phyloP scores from a whole-genome alignment of 2,329 filamentous ascomycete genomes.

The Calonectria multiphialidica region DNA sequence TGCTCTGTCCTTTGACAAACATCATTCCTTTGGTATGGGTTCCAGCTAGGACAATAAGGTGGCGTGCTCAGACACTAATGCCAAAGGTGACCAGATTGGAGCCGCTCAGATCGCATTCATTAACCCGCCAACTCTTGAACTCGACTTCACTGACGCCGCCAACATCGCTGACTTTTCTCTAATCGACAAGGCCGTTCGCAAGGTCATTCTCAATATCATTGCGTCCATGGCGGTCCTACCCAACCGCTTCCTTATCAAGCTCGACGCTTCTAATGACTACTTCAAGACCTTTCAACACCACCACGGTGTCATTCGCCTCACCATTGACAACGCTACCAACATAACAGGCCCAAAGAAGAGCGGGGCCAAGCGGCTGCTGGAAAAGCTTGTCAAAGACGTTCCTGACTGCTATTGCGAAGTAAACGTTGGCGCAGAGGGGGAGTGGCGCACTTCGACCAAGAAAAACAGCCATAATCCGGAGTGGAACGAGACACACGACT shows the following conservation, averaged over 20 bases:
- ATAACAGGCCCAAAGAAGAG: constrained; percentile 40
- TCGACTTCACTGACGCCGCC: constrained; percentile 42
- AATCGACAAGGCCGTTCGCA: constrained; percentile 39
- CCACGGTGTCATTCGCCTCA: constrained; percentile 40
- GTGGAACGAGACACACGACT: constrained; percentile 44
- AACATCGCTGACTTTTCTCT: constrained; percentile 40
- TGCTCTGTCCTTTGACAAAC: constrained; percentile 40
- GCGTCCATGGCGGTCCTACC: constrained; percentile 42
- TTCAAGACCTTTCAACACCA: constrained; percentile 44
- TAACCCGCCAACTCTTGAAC: constrained; percentile 39
- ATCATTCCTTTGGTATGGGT: constrained; percentile 37
- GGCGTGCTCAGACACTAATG: neutral
- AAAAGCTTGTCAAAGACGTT: constrained; percentile 41
- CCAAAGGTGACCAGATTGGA: constrained; percentile 30
- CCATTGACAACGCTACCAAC: constrained; percentile 34
- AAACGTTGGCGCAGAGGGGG: constrained; percentile 37
- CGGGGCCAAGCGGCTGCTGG: constrained; percentile 34
- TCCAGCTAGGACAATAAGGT: neutral
- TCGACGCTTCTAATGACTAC: constrained; percentile 42
- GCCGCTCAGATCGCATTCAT: constrained; percentile 42
- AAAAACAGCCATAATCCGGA: constrained; percentile 41
- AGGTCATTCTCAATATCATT: constrained; percentile 40
- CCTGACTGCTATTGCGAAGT: constrained; percentile 41
- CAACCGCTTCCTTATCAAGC: constrained; percentile 43
- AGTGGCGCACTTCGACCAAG: constrained; percentile 40